These are phyloP conservation scores for Suillus placidus DNA, from an alignment of 768 basidiomycete species.

Conservation along the genomic window DNA sequence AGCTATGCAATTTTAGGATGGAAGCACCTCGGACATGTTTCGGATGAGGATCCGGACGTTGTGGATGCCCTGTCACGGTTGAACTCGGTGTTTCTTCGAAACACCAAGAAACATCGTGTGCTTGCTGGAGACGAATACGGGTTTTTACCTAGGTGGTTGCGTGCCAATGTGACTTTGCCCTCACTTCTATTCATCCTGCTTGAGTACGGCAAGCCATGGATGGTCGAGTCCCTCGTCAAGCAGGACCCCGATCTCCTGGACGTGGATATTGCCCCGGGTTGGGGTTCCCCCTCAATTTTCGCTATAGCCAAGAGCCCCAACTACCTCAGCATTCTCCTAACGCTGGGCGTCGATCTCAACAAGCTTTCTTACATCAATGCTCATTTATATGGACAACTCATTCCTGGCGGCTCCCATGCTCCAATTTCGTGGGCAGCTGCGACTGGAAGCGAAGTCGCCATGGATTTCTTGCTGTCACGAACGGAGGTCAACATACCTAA, in stretches of 20 bases:
- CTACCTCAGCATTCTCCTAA: background rate
- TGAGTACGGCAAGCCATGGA: background rate
- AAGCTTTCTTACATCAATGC: background rate
- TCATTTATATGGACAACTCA: accelerated
- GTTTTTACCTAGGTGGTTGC: too few relatives aligned
- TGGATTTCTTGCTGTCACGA: background rate
- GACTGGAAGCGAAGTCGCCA: background rate
- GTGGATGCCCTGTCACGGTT: too few relatives aligned
- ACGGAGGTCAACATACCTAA: background rate
- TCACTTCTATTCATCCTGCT: background rate
- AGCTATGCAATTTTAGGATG: background rate
- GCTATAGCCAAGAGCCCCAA: background rate
- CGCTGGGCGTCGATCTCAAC: background rate
- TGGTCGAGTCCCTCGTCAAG: background rate
- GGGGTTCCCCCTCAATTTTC: background rate
- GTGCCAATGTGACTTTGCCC: background rate
- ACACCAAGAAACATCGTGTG: too few relatives aligned
- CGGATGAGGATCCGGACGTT: too few relatives aligned
- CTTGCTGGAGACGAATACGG: too few relatives aligned
- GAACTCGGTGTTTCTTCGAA: too few relatives aligned
- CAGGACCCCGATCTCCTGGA: background rate
- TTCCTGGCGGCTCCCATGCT: background rate
- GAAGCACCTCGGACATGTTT: too few relatives aligned
- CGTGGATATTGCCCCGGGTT: background rate
- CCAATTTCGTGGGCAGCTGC: conserved; percentile 1